Conservation (phyloP, 1,284 basidiomycete species). For the Tremellales sp. region DNA sequence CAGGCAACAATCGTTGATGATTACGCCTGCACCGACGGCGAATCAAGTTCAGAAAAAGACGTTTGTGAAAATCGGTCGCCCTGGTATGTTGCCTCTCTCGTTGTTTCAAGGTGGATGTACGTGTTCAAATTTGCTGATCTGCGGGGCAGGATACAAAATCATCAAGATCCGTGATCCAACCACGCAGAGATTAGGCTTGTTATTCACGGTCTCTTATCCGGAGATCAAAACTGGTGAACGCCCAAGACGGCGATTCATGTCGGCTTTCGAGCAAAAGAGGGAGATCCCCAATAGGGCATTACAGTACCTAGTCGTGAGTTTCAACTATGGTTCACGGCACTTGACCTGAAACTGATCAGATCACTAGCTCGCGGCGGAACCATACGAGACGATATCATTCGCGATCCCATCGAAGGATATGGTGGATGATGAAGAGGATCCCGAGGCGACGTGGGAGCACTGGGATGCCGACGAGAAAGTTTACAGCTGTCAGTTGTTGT, state of each 20-base stretch:
- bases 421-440: slow-evolving; percentile 71
- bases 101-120: not conserved
- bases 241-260: slow-evolving; percentile 93
- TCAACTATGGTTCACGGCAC: not conserved
- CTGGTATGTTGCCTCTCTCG: slow-evolving; percentile 54
- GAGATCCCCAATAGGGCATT: slow-evolving; percentile 93
- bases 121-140: slow-evolving; percentile 22
- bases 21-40: slow-evolving; percentile 57
- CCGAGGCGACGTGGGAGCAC: slow-evolving; percentile 89
- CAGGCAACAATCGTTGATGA: slow-evolving; percentile 84
- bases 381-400: slow-evolving; percentile 98
- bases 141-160: slow-evolving; percentile 47
- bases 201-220: slow-evolving; percentile 94
- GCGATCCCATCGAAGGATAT: slow-evolving; percentile 97
- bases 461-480: slow-evolving; percentile 97
- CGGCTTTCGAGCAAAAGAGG: slow-evolving; percentile 94
- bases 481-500: slow-evolving; percentile 93
- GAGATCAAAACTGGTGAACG: slow-evolving; percentile 84
- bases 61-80: slow-evolving; percentile 95
- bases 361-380: slow-evolving; percentile 87
- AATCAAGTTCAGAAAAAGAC: slow-evolving; percentile 76
- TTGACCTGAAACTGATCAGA: not conserved
- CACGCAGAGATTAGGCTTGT: slow-evolving; percentile 66
- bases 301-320: slow-evolving; percentile 90
- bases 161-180: slow-evolving; percentile 53